Evolutionary conservation across 495 filamentous ascomycete genomes (phyloP).

Genomic region (Coniosporium apollinis): DNA sequence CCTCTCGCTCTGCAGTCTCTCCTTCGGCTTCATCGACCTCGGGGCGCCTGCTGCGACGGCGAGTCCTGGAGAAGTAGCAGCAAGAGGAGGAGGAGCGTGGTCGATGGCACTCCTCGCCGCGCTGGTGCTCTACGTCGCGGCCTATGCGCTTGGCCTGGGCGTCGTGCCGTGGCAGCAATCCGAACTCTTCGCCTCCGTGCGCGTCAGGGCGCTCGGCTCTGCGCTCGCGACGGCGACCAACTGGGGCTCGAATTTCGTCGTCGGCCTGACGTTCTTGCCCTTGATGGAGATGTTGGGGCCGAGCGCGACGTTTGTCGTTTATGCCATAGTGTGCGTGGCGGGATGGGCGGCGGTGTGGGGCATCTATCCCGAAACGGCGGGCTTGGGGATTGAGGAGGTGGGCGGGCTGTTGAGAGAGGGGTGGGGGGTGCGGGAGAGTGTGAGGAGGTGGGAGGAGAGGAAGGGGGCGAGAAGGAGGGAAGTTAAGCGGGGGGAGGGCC

Average conservation of each 20-base stretch:
- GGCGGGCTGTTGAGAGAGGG: slow-evolving; percentile 53
- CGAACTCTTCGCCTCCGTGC: slow-evolving; percentile 77
- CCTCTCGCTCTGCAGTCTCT: slow-evolving; percentile 45
- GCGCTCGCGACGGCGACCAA: slow-evolving; percentile 75
- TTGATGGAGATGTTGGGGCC: slow-evolving; percentile 68
- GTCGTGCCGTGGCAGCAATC: slow-evolving; percentile 90
- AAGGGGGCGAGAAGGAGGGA: slow-evolving; percentile 1
- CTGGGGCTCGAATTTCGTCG: slow-evolving; percentile 76
- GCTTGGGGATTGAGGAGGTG: slow-evolving; percentile 67
- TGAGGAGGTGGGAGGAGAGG: slow-evolving; percentile 9
- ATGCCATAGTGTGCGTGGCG: slow-evolving; percentile 47
- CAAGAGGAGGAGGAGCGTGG: slow-evolving; percentile 4
- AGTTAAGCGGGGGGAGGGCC: background rate
- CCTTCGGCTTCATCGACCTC: slow-evolving; percentile 44
- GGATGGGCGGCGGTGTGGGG: slow-evolving; percentile 51
- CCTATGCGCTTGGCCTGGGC: slow-evolving; percentile 76
- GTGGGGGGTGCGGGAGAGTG: slow-evolving; percentile 47
- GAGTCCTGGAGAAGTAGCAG: background rate
- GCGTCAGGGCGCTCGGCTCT: slow-evolving; percentile 66
- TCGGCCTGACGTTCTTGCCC: slow-evolving; percentile 72
- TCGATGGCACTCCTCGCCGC: slow-evolving; percentile 44
- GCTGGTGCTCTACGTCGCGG: slow-evolving; percentile 68
- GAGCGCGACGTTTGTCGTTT: slow-evolving; percentile 61
- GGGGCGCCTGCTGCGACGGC: slow-evolving; percentile 8
- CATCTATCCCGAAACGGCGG: slow-evolving; percentile 76